A percentile compares a stretch with the other conserved stretches of the same genome.
phyloP scores from a whole-genome alignment of 768 basidiomycete species.

The Vishniacozyma victoriae region DNA sequence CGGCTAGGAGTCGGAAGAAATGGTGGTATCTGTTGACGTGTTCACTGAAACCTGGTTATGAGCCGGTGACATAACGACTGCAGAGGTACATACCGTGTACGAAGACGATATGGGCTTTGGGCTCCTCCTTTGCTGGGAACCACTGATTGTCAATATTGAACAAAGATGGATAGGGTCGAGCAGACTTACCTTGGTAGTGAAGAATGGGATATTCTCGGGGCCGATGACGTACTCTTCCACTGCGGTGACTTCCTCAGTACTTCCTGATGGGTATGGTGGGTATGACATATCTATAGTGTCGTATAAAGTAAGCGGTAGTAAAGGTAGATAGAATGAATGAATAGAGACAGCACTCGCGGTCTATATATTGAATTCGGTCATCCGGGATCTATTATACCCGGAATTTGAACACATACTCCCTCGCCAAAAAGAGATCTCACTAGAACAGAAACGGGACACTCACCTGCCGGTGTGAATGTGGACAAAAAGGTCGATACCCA shows the following conservation, averaged over 20 bases:
- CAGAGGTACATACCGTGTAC: conserved; percentile 29
- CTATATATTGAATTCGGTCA: no score
- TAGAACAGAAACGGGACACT: not conserved
- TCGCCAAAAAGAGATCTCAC: not conserved
- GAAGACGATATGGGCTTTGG: conserved; percentile 35
- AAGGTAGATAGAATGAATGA: no score
- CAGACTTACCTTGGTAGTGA: conserved; percentile 26
- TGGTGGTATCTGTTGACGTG: conserved; percentile 34
- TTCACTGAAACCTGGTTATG: conserved; percentile 32
- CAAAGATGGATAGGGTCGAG: no score
- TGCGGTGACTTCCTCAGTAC: conserved; percentile 7
- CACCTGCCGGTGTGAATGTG: not conserved
- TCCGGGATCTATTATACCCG: no score
- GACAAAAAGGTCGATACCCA: conserved; percentile 37
- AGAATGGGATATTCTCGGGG: conserved; percentile 34
- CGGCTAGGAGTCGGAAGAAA: conserved; percentile 31
- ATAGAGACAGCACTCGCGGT: no score
- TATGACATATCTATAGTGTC: no score
- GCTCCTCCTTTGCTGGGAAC: conserved; percentile 17
- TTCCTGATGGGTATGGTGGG: not conserved
- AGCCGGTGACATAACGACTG: conserved; percentile 11
- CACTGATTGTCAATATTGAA: conserved; percentile 16
- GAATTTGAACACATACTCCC: no score
- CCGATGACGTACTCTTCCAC: conserved; percentile 39
- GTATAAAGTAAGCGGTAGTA: not conserved